Evolutionary conservation across 768 basidiomycete genomes (phyloP).

Genomic region (Gloeophyllum trabeum): DNA sequence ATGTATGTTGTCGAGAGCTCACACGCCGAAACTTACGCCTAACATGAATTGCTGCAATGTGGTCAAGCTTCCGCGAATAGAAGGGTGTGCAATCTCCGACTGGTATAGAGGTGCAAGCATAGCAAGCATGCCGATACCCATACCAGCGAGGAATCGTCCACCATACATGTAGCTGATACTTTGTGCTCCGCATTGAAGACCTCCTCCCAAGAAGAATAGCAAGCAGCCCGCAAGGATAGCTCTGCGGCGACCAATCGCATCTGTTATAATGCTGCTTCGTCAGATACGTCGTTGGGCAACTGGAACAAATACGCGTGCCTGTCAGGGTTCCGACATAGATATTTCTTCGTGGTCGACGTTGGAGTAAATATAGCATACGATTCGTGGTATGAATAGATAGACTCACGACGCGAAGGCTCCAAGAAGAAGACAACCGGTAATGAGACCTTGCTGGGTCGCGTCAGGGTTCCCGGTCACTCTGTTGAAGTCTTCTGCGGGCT

Average conservation of each 20-base stretch:
- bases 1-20: neutral
- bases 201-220: slow-evolving; percentile 25
- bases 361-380: neutral
- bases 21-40: slow-evolving; percentile 17
- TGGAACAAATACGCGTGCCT: neutral
- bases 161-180: slow-evolving; percentile 37
- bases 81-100: slow-evolving; percentile 47
- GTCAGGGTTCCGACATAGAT: neutral
- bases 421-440: slow-evolving; percentile 13
- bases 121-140: slow-evolving; percentile 31
- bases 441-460: slow-evolving; percentile 10
- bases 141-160: slow-evolving; percentile 39
- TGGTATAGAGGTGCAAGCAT: slow-evolving; percentile 44
- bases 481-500: slow-evolving; percentile 12
- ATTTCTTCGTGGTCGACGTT: neutral
- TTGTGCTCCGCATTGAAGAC: slow-evolving; percentile 32
- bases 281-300: slow-evolving; percentile 12
- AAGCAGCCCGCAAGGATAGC: slow-evolving; percentile 13
- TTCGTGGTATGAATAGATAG: neutral
- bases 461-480: slow-evolving; percentile 9
- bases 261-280: slow-evolving; percentile 12
- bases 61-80: slow-evolving; percentile 41
- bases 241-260: slow-evolving; percentile 10
- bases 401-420: slow-evolving; percentile 14
- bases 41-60: slow-evolving; percentile 46